Evolutionary conservation across 1,284 basidiomycete genomes (phyloP).

Genomic region (Trichosporon sp.): DNA sequence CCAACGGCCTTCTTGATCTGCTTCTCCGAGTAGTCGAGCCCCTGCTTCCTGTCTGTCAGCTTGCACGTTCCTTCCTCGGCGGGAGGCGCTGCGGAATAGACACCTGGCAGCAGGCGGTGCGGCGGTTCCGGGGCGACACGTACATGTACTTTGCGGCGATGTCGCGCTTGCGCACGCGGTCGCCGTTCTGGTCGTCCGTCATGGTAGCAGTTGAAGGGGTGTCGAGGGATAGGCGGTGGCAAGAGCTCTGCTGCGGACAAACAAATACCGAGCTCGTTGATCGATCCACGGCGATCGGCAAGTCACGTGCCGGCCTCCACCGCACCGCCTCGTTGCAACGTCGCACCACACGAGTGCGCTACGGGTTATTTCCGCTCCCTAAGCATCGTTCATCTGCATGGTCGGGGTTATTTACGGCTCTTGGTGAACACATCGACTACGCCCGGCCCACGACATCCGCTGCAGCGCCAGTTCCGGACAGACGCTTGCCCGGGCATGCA

Average conservation of each 20-base stretch:
- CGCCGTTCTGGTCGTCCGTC: neutral
- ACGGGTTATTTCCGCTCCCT: neutral
- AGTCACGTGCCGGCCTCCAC: neutral
- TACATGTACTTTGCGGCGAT: constrained; percentile 13
- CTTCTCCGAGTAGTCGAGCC: constrained; percentile 10
- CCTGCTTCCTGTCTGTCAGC: constrained; percentile 6
- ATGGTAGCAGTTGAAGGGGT: neutral
- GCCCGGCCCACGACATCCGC: neutral
- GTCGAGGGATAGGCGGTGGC: neutral
- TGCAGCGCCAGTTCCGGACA: neutral
- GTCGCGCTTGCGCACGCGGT: constrained; percentile 18
- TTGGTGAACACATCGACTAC: neutral
- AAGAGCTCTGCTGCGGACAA: neutral
- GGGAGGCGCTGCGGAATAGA: too few relatives aligned
- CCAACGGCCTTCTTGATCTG: constrained; percentile 13
- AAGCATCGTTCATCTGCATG: neutral
- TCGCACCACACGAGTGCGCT: too few relatives aligned
- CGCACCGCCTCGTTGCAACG: neutral
- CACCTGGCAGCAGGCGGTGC: too few relatives aligned
- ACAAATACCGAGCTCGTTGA: neutral
- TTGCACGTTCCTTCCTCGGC: too few relatives aligned
- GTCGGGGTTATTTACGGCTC: neutral
- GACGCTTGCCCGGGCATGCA: neutral
- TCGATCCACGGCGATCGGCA: neutral
- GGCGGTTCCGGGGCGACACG: too few relatives aligned